Evolutionary conservation across 2,329 filamentous ascomycete species (phyloP).

Genomic region (Talaromyces marneffei): DNA sequence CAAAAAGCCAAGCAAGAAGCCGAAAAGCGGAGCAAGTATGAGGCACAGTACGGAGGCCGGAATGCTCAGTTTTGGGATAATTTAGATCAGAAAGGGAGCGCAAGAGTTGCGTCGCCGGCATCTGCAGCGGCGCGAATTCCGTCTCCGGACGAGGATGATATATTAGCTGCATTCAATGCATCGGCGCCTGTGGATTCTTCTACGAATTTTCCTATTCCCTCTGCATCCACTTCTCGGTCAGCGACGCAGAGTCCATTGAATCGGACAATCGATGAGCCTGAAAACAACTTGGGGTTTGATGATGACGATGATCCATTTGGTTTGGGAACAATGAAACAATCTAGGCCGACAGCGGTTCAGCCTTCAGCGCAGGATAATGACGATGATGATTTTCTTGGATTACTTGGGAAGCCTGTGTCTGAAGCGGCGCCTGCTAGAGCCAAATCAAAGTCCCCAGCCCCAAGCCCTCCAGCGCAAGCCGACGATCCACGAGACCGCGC

Average conservation of each 20-base stretch:
- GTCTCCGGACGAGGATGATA: conserved; percentile 48
- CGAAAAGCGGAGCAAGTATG: conserved; percentile 64
- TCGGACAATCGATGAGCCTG: conserved; percentile 18
- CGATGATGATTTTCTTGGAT: conserved; percentile 60
- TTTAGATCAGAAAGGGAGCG: conserved; percentile 52
- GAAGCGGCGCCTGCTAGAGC: conserved; percentile 39
- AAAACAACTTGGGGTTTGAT: conserved; percentile 36
- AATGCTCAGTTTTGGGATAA: conserved; percentile 69
- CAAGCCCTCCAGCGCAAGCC: conserved; percentile 22
- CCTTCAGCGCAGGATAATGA: conserved; percentile 38
- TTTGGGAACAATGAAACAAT: conserved; percentile 56
- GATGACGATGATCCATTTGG: conserved; percentile 89
- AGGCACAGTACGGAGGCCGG: conserved; percentile 66
- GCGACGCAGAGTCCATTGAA: conserved; percentile 20
- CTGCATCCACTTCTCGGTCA: conserved; percentile 29
- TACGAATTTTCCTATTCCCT: conserved; percentile 52
- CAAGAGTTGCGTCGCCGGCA: conserved; percentile 33
- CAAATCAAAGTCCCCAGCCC: conserved; percentile 17
- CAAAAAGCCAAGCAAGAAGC: conserved; percentile 70
- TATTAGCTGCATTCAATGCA: conserved; percentile 57
- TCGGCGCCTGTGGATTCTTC: conserved; percentile 55
- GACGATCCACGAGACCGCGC: conserved; percentile 63
- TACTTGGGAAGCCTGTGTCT: conserved; percentile 55
- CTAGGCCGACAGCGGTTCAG: conserved; percentile 44
- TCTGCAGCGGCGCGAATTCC: conserved; percentile 27